Evolutionary conservation across 306 rosid genomes (phyloP), one percentile per base, ranked within the genome.

Genomic region (Gastrolobium villosum): DNA sequence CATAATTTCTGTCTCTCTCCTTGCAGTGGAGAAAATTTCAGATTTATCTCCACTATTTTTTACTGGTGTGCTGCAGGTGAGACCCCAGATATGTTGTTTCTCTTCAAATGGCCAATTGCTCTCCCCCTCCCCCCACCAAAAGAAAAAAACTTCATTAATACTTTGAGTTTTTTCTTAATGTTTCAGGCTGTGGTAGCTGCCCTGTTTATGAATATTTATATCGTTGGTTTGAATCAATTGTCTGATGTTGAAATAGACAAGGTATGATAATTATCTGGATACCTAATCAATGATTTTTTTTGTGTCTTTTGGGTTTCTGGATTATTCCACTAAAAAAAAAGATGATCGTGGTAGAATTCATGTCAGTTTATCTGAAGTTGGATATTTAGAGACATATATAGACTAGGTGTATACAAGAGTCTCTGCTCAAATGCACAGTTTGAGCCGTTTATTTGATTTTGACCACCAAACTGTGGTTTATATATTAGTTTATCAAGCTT

Each of bases 181-280:
- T 88, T 88, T 70, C 99, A 93, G 99, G 98, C 98, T 70, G 90
- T 95, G 72, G 85, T 89, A 72, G 92, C 99, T 73, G 97, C 98
- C 81, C 86, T 95, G 82, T 93, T 90, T 35, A 95, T 95, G 98
- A 95, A 93, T 65, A 93, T 95, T 70, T 95, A 95, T 70, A 91
- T 95, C 3, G 98, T 91, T 36, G 99, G 99, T 67, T 85, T 95
- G 79, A 95, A 95, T 88, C 99, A 95, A 55, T 82, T 95, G 85
- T 88, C 86, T 57, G 99, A 95, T 86, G 84, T 95, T 46, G 97
- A 93, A 72, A 95, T 95, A 79, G 99, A 95, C 90, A 95, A 92
- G 98, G 99, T 89, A 79, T 60, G 79, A 10, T 52, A 52, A 80
- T 76, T 84, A 65, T 61, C 13, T 26, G 73, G 43, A 36, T 52